Evolutionary conservation across 805 yeast species (phyloP).

Genomic region (Brettanomyces naardenensis): DNA sequence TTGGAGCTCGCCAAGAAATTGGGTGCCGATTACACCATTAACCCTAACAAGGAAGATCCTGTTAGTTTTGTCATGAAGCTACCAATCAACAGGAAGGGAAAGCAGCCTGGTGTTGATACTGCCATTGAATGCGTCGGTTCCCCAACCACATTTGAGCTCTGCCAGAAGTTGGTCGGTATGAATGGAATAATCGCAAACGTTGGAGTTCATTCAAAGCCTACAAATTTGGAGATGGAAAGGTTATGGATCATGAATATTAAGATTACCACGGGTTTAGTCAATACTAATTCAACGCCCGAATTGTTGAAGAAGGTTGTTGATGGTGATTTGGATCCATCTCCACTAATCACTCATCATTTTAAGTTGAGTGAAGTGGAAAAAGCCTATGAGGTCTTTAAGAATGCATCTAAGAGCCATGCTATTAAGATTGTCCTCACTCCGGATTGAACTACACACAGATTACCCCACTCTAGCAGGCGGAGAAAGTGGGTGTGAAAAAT

Average conservation of each 20-base stretch:
- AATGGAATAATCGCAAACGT: constrained; percentile 63
- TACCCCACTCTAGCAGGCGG: too few relatives aligned
- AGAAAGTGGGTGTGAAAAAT: too few relatives aligned
- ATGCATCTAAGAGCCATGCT: constrained; percentile 47
- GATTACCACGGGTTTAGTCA: constrained; percentile 42
- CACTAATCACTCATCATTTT: constrained; percentile 54
- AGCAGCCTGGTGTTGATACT: constrained; percentile 48
- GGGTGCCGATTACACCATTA: constrained; percentile 53
- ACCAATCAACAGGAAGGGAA: constrained; percentile 19
- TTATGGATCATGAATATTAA: constrained; percentile 37
- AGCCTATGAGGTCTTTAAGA: constrained; percentile 50
- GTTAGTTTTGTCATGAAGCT: constrained; percentile 28
- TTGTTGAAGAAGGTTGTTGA: constrained; percentile 28
- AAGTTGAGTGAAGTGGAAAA: constrained; percentile 45
- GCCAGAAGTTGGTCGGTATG: constrained; percentile 43
- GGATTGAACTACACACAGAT: too few relatives aligned
- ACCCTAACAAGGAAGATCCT: constrained; percentile 39
- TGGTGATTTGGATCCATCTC: constrained; percentile 37
- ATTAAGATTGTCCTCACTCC: constrained; percentile 32
- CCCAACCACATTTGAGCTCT: constrained; percentile 50
- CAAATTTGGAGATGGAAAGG: constrained; percentile 33
- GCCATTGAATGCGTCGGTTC: constrained; percentile 62
- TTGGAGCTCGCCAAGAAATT: constrained; percentile 47
- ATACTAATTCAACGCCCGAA: constrained; percentile 34
- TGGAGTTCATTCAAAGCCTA: constrained; percentile 42